Evolutionary conservation across 257 asterid genomes (phyloP), one percentile per base, ranked within the genome.

Genomic region (Nicotiana sylvestris): DNA sequence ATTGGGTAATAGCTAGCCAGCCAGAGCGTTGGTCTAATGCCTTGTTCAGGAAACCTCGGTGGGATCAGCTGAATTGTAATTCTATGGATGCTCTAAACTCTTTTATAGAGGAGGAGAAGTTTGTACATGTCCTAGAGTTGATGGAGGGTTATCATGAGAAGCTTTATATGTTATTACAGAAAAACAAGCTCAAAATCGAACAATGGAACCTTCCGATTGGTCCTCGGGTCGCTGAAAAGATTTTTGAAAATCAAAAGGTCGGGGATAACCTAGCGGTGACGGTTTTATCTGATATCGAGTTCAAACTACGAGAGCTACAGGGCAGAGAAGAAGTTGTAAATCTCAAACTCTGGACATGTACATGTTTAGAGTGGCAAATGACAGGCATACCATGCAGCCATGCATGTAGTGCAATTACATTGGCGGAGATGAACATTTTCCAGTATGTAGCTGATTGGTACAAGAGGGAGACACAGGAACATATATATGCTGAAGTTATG

Each of bases 21-120:
- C 82, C 78, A 1, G 82, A 77, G 17, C 79, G 81, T 62, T 83
- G 85, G 85, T 72, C 66, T 62, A 83, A 83, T 66, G 82, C 82
- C 35, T 66, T 83, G 30, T 83, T 83, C 10, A 25, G 58, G 18
- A 77, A 83, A 37, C 80, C 58, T 25, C 70, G 77, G 11, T 83
- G 72, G 86, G 72, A 77, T 77, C 81, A 81, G 77, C 74, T 83
- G 37, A 77, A 83, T 21, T 77, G 83, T 77, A 83, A 83, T 13
- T 53, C 74, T 66, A 55, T 70, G 2, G 85, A 83, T 64, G 49
- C 81, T n/a, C 81, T 83, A 21, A 83, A 66, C 35, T 81, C 83
- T 64, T 83, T 74, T 76, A 35, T 83, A 76, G 78, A 78, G n/a
- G 79, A 83, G 16, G 82, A 74, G 49, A 77, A 65, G 62, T 53